A percentile compares a stretch with the other conserved stretches of the same genome.
Evolutionary conservation across 768 basidiomycete genomes (phyloP).

Genomic region (Lactifluus echinatus): DNA sequence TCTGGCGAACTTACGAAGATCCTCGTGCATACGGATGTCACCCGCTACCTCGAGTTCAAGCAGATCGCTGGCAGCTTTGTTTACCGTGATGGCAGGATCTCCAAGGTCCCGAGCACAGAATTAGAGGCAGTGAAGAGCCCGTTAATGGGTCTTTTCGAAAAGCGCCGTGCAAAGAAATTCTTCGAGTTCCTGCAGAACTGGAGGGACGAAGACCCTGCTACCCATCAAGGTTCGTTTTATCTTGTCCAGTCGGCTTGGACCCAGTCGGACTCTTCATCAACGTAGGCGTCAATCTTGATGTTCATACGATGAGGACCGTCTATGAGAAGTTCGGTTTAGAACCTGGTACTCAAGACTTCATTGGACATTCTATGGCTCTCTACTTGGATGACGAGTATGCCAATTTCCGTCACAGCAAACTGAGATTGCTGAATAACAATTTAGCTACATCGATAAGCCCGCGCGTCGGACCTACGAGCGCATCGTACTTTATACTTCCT

Average conservation of each 20-base stretch:
- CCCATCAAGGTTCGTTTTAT: slow-evolving; percentile 75
- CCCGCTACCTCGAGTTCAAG: slow-evolving; percentile 98
- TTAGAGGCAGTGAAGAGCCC: slow-evolving; percentile 93
- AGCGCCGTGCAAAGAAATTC: slow-evolving; percentile 96
- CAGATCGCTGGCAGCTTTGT: slow-evolving; percentile 99
- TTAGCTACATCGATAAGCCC: slow-evolving; percentile 86
- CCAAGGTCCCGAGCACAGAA: slow-evolving; percentile 96
- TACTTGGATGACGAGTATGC: slow-evolving; percentile 95
- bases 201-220: slow-evolving; percentile 92
- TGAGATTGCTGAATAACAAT: slow-evolving; percentile 2
- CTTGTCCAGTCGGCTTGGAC: not conserved
- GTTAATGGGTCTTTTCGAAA: slow-evolving; percentile 99
- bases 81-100: slow-evolving; percentile 92
- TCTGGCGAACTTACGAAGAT: slow-evolving; percentile 97
- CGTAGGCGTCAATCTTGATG: slow-evolving; percentile 80
- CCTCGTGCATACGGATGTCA: slow-evolving; percentile 97
- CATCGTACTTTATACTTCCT: slow-evolving; percentile 94
- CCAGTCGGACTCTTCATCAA: not conserved
- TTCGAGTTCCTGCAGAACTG: slow-evolving; percentile 94
- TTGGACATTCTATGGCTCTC: slow-evolving; percentile 98
- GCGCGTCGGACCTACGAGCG: slow-evolving; percentile 89
- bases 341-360: slow-evolving; percentile 96
- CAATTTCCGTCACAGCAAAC: not conserved
- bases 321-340: slow-evolving; percentile 98
- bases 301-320: slow-evolving; percentile 84